Evolutionary conservation across 1,284 basidiomycete species (phyloP).

Genomic region (Coriolopsis trogii): DNA sequence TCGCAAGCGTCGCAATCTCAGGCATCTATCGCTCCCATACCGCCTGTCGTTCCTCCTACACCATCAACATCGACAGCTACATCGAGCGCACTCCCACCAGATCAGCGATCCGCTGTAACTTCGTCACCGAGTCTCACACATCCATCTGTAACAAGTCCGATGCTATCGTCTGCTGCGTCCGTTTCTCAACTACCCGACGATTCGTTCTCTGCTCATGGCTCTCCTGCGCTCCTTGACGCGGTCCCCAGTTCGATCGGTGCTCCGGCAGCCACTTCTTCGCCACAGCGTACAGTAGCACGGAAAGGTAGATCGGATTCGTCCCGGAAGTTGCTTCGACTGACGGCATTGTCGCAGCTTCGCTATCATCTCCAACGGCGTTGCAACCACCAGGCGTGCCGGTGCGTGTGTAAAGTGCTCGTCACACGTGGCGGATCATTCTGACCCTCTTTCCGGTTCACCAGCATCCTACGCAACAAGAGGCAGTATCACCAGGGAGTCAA

Average conservation of each 20-base stretch:
- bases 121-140: slow-evolving; percentile 82
- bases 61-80: slow-evolving; percentile 40
- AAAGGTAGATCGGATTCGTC: slow-evolving; percentile 30
- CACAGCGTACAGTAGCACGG: slow-evolving; percentile 33
- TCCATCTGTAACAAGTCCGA: slow-evolving; percentile 76
- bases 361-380: slow-evolving; percentile 26
- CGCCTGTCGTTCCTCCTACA: slow-evolving; percentile 38
- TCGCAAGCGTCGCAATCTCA: slow-evolving; percentile 30
- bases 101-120: slow-evolving; percentile 53
- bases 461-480: slow-evolving; percentile 33
- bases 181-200: slow-evolving; percentile 70
- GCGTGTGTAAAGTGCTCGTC: slow-evolving; percentile 16
- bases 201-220: slow-evolving; percentile 70
- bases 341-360: slow-evolving; percentile 22
- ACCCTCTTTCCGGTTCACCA: slow-evolving; percentile 17
- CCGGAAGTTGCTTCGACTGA: no score
- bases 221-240: slow-evolving; percentile 73
- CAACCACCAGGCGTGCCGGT: slow-evolving; percentile 25
- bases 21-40: slow-evolving; percentile 40
- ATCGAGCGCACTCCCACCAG: slow-evolving; percentile 44
- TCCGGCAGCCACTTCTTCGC: slow-evolving; percentile 60
- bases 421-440: slow-evolving; percentile 6
- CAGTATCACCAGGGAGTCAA: slow-evolving; percentile 19
- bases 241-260: slow-evolving; percentile 55
- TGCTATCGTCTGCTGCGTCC: slow-evolving; percentile 72